Evolutionary conservation across 345 rosid genomes (phyloP).

Genomic region (Eutrema japonicum): DNA sequence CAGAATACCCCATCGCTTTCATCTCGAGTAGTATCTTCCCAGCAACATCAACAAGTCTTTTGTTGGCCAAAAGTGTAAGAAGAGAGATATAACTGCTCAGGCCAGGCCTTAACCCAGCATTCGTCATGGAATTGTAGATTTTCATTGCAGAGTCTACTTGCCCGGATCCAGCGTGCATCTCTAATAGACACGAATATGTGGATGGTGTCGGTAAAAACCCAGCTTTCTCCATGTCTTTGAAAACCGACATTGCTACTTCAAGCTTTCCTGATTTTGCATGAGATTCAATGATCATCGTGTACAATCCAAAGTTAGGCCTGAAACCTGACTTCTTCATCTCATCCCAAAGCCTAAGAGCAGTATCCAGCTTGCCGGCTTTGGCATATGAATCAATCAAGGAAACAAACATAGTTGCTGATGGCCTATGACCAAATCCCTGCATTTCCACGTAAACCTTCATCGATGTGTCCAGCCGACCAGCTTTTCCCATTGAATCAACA

Average conservation of each 20-base stretch:
- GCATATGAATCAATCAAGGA: conserved; percentile 87
- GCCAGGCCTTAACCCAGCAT: conserved; percentile 89
- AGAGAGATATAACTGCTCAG: conserved; percentile 83
- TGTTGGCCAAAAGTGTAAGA: conserved; percentile 79
- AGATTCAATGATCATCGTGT: conserved; percentile 83
- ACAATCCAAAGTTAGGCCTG: conserved; percentile 89
- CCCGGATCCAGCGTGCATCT: conserved; percentile 92
- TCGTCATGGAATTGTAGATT: conserved; percentile 91
- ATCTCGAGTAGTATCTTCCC: conserved; percentile 94
- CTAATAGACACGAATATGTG: conserved; percentile 88
- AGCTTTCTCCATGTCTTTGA: conserved; percentile 88
- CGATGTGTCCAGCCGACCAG: conserved; percentile 90
- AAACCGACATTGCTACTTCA: conserved; percentile 81
- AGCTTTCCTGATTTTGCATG: conserved; percentile 99
- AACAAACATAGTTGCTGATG: conserved; percentile 82
- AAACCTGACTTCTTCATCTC: conserved; percentile 86
- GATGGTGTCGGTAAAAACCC: conserved; percentile 94
- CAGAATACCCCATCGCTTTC: conserved; percentile 94
- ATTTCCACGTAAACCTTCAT: conserved; percentile 89
- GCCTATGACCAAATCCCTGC: conserved; percentile 75
- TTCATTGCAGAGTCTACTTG: conserved; percentile 95
- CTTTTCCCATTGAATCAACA: conserved; percentile 98
- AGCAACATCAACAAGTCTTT: conserved; percentile 92
- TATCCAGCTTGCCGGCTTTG: conserved; percentile 91
- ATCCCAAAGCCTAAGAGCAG: conserved; percentile 89